Evolutionary conservation across 371 early-diverging fungal species (phyloP), one percentile per base, ranked within the genome.

Genomic region (Actinomortierella wolfii): DNA sequence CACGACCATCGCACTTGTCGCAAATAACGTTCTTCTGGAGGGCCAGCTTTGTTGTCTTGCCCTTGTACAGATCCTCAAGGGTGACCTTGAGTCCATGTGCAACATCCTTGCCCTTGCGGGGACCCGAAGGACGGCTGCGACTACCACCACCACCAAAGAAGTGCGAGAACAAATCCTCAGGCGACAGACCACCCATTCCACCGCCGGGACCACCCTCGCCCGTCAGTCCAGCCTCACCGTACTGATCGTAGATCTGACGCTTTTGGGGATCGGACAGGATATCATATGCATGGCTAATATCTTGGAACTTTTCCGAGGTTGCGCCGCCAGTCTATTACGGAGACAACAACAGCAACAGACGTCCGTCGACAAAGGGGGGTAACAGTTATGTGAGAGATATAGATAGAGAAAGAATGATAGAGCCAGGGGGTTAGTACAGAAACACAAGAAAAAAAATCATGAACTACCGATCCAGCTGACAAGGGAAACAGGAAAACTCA

Each of bases 31-130:
- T 90, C 84, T 93, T 94, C 78, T 89, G 88, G 23, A 95, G 86
- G 46, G 91, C 94, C 21, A 98, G 83, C 78, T 94, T 96, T 59
- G 94, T 91, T 25, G 91, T 89, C 73, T 89, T 86, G 61, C 99
- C 99, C 67, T 85, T 92, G 84, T 96, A 97, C 54, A 98, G 85
- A 59, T 98, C 99, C 76, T 97, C 96, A 51, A 99, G 87, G 25
- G 92, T 78, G 23, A 96, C 92, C 67, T 91, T 91, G 55, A 97
- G 84, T 50, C 80, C 82, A 55, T 93, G 85, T 8, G 86, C 83
- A 66, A 94, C 95, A 76, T 91, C 86, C 79, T 85, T 83, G 57
- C 90, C 89, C 69, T 86, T 76, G 56, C 80, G 90, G 39, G 95
- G 95, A 17, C 95, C 94, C 8, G 80, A 75, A 29, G 85, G 86